Evolutionary conservation across 2,329 filamentous ascomycete genomes (phyloP).

Genomic region (Diaporthe vexans): DNA sequence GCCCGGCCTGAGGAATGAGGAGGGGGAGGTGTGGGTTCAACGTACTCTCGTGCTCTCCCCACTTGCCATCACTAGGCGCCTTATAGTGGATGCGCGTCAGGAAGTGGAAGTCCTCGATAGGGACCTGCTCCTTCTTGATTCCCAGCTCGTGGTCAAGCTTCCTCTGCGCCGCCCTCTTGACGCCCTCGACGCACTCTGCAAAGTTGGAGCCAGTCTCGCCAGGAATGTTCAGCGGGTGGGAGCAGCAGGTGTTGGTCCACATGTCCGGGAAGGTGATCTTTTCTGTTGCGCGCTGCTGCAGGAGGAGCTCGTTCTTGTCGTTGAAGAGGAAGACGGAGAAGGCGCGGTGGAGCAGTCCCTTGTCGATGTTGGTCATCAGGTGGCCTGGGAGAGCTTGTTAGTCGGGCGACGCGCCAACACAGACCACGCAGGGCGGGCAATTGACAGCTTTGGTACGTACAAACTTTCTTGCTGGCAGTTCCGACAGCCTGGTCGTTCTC

Average conservation of each 20-base stretch:
- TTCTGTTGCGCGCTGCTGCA: constrained; percentile 94
- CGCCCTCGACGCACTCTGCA: constrained; percentile 83
- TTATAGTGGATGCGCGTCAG: constrained; percentile 98
- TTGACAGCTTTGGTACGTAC: constrained; percentile 71
- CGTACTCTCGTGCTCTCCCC: constrained; percentile 98
- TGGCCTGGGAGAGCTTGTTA: constrained; percentile 74
- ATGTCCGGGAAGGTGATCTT: constrained; percentile 99
- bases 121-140: constrained; percentile 90
- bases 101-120: constrained; percentile 91
- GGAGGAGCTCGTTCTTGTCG: constrained; percentile 88
- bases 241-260: constrained; percentile 99
- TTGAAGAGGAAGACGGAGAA: constrained; percentile 99
- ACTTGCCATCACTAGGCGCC: constrained; percentile 95
- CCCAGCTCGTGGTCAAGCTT: constrained; percentile 97
- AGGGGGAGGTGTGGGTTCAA: constrained; percentile 64
- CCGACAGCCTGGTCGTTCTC: constrained; percentile 94
- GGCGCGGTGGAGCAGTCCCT: constrained; percentile 94
- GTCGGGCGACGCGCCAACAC: neutral
- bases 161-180: constrained; percentile 91
- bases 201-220: constrained; percentile 90
- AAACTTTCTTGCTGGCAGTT: constrained; percentile 97
- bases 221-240: constrained; percentile 92
- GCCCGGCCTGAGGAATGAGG: neutral
- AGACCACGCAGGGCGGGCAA: neutral
- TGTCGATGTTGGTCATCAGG: constrained; percentile 98